Conservation (phyloP, 2,329 filamentous ascomycete species). For the Paecilomyces sp. region DNA sequence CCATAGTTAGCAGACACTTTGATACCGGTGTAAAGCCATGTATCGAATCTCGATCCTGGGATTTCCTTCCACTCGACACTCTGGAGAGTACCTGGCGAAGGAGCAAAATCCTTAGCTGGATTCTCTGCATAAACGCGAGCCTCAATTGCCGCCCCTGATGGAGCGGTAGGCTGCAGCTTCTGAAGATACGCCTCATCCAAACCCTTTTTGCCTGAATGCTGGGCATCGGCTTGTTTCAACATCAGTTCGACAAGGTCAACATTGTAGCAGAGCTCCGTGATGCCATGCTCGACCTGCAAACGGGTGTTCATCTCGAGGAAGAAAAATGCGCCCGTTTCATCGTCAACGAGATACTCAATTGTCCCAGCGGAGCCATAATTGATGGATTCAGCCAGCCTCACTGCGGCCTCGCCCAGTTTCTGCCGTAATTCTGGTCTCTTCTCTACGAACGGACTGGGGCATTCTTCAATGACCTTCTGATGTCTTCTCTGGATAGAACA, state of each 20-base stretch:
- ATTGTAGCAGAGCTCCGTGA: constrained; percentile 50
- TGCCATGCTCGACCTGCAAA: constrained; percentile 52
- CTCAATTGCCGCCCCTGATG: constrained; percentile 46
- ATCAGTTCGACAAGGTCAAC: constrained; percentile 51
- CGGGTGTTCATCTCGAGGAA: constrained; percentile 56
- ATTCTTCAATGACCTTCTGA: constrained; percentile 88
- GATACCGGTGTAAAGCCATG: constrained; percentile 54
- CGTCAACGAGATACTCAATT: constrained; percentile 85
- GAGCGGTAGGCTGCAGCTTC: constrained; percentile 35
- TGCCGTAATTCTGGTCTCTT: constrained; percentile 51
- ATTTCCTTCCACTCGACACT: constrained; percentile 49
- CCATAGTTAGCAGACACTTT: constrained; percentile 53
- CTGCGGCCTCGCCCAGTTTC: constrained; percentile 60
- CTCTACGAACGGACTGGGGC: constrained; percentile 63
- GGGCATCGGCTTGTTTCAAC: constrained; percentile 48
- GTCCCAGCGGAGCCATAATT: constrained; percentile 80
- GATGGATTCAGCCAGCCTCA: constrained; percentile 53
- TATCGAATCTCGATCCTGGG: constrained; percentile 51
- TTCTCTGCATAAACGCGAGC: constrained; percentile 52
- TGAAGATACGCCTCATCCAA: constrained; percentile 35
- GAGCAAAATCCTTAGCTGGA: constrained; percentile 51
- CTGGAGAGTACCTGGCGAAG: constrained; percentile 53
- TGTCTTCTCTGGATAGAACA: constrained; percentile 82
- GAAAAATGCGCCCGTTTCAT: constrained; percentile 71
- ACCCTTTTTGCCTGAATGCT: constrained; percentile 40